phyloP scores from a whole-genome alignment of 768 basidiomycete genomes.

The Suillus plorans region DNA sequence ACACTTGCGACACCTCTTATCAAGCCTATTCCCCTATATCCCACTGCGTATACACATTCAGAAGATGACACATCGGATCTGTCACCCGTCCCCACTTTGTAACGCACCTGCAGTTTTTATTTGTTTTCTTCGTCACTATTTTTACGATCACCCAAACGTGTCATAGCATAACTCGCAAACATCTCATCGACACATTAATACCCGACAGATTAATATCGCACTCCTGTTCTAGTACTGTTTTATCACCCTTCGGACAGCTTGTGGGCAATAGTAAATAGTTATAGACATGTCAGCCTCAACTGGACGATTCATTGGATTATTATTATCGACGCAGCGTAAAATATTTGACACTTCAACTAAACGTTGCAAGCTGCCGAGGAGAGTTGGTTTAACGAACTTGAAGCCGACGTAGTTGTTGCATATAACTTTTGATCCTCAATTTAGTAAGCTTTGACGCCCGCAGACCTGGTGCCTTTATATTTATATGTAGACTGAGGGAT shows the following conservation, averaged over 20 bases:
- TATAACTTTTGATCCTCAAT: too few species aligned
- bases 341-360: too few species aligned
- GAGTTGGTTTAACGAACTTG: too few species aligned
- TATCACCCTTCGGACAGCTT: neutral
- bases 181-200: neutral
- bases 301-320: neutral
- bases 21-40: constrained; percentile 30
- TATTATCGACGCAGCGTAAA: too few species aligned
- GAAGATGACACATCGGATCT: constrained; percentile 7
- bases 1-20: constrained; percentile 21
- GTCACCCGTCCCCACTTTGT: constrained; percentile 7
- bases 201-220: neutral
- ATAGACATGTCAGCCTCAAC: neutral
- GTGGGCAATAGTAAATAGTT: neutral
- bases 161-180: neutral
- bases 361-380: too few species aligned
- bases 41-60: constrained; percentile 22
- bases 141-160: neutral
- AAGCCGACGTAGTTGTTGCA: too few species aligned
- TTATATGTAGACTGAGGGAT: too few species aligned
- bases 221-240: neutral
- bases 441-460: too few species aligned
- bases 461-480: too few species aligned
- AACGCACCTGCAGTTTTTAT: neutral
- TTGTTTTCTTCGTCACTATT: neutral